Evolutionary conservation across 2,329 filamentous ascomycete genomes (phyloP), one percentile per base, ranked within the genome.

Genomic region (Fusarium proliferatum): DNA sequence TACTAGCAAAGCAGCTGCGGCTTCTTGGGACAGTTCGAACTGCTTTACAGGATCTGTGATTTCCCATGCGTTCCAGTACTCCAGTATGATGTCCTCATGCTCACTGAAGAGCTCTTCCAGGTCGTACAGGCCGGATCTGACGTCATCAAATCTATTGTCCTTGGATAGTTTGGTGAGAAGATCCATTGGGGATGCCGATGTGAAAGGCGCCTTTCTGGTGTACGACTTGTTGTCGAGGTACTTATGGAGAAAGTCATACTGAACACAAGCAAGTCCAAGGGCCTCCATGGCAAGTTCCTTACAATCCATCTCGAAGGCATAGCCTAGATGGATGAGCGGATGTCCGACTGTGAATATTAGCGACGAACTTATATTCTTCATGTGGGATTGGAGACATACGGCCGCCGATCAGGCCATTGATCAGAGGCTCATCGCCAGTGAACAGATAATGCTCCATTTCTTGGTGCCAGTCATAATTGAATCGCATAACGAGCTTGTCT

Each of bases 261-360:
- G 85, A 3, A 85, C 83, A 13, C 88, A 85, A 0, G 91, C 86
- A 69, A 97, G 86, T 1, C 90, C 91, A 2, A 99, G 87, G 2
- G 95, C 93, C 85, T 99, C 96, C 83, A 97, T 96, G 53, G 92
- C 95, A 26, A 98, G 81, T 73, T 97, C 96, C 66, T 92, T 93
- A 76, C 89, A 96, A 70, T 93, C 90, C 77, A 98, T 87, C 84
- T 99, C 96, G 79, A 93, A 96, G 15, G 95, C 96, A 80, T 97
- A 98, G n/a, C 91, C 95, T 5, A 99, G 88, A 78, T 98, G 96
- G 66, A 98, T 96, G n/a, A 98, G 86, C 3, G 96, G 94, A 78
- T 98, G 94, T 23, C 93, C 96, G 69, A 97, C 93, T 96, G 73
- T 42, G 9, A 21, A 17, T 12, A 67, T 79, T 62, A 81, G 77